Evolutionary conservation across 306 rosid species (phyloP), one percentile per base, ranked within the genome.

Genomic region (Crotalaria pallida): DNA sequence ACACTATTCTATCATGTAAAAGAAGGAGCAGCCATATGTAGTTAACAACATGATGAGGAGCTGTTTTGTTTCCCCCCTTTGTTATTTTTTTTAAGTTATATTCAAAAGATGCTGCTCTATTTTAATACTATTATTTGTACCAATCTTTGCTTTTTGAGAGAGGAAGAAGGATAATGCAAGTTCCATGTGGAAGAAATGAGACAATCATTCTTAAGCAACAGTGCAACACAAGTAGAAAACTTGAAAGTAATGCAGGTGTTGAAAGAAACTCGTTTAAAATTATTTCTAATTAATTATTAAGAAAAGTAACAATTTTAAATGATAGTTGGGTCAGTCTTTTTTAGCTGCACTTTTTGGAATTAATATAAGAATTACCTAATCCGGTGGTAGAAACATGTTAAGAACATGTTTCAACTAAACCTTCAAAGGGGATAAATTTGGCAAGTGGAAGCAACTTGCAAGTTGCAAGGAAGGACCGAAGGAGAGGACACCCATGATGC

Each of bases 241-340:
- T 57, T 58, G 50, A 66, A 72, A 58, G 60, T 21, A 68, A 70
- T 75, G n/a, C 22, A 52, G 60, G 76, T 34, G 56, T 69, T 71
- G 58, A 63, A 59, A 52, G 70, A 29, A 29, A 31, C 6, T 36
- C 31, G 2, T 44, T 64, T 38, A 3, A 33, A 36, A 57, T 13
- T 40, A 50, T 62, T 23, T 17, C 10, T 40, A 73, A 51, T 10
- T 7, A 58, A 74, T 67, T 52, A 26, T 44, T 55, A 0, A 19
- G 59, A 51, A 58, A 70, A 74, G 86, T 44, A 70, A 65, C 41
- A 58, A n/a, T 65, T 74, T 73, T 40, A 29, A 45, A 58, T 38
- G 69, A 49, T 36, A 47, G 67, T 69, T 74, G 51, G 41, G 38
- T 16, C 74, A 23, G 49, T 51, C 49, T 31, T 69, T 24, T 5